Base-by-base conservation (phyloP, 345 rosid species). In the Stellera chamaejasme region DNA sequence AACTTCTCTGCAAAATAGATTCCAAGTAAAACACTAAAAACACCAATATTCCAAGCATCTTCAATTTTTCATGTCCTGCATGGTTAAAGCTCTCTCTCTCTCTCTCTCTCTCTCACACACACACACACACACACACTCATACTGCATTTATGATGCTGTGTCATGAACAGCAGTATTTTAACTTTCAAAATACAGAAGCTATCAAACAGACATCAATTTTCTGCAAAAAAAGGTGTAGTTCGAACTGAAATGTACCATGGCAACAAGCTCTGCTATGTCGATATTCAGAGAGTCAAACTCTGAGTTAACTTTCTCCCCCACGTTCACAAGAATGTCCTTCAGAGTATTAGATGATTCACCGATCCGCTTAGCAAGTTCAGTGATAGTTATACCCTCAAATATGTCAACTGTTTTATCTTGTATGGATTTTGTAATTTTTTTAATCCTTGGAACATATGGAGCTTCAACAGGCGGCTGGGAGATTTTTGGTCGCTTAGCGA, bases 231-330 rank as follows among this genome's bases (percentile, higher is more conserved):
- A 32, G 8, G 8, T 32, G 48, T 25, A 45, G 4, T 39, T 5
- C 60, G 36, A 41, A 52, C 46, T 25, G 43, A 55, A 39, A 59
- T 69, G 45, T 93, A 89, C 96, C 97, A 89, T 87, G 13, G 76
- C 84, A 72, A 84, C 77, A 48, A 89, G 87, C 77, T 93, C 97
- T 2, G 85, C 87, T 13, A 84, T 79, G 69, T 93, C 95, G 12
- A 84, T 69, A 78, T 85, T 82, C 58, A 89, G 77, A 13, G 88
- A 76, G 48, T 84, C 87, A 65, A 87, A 89, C 68, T 89, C 97
- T 43, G 88, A 87, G 49, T 52, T 76, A 59, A 76, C 62, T 65
- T 72, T 81, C 80, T 89, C 96, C 62, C 99, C 97, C 36, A 89
- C 87, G 65, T 80, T 82, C 48, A 70, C 65, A 43, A 93, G 88